Evolutionary conservation across 805 yeast genomes (phyloP), one percentile per base, ranked within the genome.

Genomic region (Ogataea pini): DNA sequence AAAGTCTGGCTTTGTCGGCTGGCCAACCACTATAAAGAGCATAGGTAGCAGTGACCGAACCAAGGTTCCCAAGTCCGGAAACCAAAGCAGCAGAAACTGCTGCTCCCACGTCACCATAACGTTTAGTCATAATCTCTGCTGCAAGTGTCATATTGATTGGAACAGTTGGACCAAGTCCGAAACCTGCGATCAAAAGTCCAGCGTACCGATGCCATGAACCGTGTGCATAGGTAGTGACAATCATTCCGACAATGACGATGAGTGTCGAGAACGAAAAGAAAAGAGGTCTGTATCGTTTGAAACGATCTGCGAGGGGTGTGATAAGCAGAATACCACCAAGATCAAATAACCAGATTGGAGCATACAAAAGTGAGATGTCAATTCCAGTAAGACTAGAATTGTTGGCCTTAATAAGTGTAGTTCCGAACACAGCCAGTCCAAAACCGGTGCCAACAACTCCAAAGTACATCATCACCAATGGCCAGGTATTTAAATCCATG

Each of bases 361-460:
- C 96, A 54, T 86, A 85, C 46, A 89, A 72, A 38, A 89, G 73
- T 1, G 92, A 85, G 20, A 89, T 80, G 49, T 82, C 72, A 56
- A 89, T 85, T 2, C 89, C 80, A 2, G 82, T 67, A 54, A 86
- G 71, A 6, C 62, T 55, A 2, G 92, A 84, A 62, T 86, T 82
- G 54, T 84, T 81, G 4, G 78, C 77, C 42, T 74, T 67, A 58
- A 89, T 84, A 56, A 89, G 79, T 7, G 92, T 82, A 3, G 96
- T 83, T 4, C 91, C 96, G 67, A 85, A 89, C 17, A 85, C 92
- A 27, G 90, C 90, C 42, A 89, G 71, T 27, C 96, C 96, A 60
- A 77, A 83, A 1, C 96, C 96, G n/a, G 89, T 81, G 40, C 96
- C 96, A 20, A 89, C 96, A 17, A 86, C 96, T 16, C 96, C 96